Percentiles rank a stretch among this genome's conserved stretches.
These are phyloP conservation scores for Lecanicillium sp. DNA, from an alignment of 2,329 filamentous ascomycete species.

Conservation along the genomic window DNA sequence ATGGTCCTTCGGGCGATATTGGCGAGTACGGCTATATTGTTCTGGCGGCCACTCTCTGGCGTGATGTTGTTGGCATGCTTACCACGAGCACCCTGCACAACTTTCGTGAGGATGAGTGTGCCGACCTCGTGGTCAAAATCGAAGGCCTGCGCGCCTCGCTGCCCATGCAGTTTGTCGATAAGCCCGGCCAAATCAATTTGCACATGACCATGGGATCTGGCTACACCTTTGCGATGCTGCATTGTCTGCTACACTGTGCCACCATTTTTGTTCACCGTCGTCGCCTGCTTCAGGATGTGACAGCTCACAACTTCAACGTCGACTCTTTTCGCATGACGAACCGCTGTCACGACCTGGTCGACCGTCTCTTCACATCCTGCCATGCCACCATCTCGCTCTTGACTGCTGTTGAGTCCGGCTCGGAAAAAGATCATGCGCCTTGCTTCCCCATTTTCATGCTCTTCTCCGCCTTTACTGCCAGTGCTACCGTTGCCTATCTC, in stretches of 20 bases:
- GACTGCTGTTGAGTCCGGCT: constrained; percentile 44
- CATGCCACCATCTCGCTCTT: constrained; percentile 50
- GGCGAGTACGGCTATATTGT: constrained; percentile 56
- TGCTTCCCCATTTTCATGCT: constrained; percentile 57
- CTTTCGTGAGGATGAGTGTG: constrained; percentile 46
- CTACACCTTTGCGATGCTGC: constrained; percentile 54
- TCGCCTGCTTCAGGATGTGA: constrained; percentile 49
- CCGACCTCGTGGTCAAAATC: constrained; percentile 43
- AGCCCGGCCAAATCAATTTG: constrained; percentile 51
- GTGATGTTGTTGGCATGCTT: constrained; percentile 53
- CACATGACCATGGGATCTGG: constrained; percentile 58
- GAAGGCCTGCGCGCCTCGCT: constrained; percentile 45
- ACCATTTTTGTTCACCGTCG: constrained; percentile 54
- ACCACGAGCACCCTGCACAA: constrained; percentile 42
- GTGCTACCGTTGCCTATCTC: constrained; percentile 52
- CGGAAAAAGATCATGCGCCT: constrained; percentile 49
- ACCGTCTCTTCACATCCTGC: constrained; percentile 49
- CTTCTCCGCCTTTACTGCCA: constrained; percentile 53
- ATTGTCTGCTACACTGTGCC: constrained; percentile 52
- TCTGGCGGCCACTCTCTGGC: constrained; percentile 52
- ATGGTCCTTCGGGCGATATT: constrained; percentile 38
- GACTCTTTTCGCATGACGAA: constrained; percentile 45
- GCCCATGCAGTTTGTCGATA: constrained; percentile 52
- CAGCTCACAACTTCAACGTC: constrained; percentile 40
- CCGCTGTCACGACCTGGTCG: constrained; percentile 44